phyloP scores from a whole-genome alignment of 140 eudicot species.

The Cichorium intybus region DNA sequence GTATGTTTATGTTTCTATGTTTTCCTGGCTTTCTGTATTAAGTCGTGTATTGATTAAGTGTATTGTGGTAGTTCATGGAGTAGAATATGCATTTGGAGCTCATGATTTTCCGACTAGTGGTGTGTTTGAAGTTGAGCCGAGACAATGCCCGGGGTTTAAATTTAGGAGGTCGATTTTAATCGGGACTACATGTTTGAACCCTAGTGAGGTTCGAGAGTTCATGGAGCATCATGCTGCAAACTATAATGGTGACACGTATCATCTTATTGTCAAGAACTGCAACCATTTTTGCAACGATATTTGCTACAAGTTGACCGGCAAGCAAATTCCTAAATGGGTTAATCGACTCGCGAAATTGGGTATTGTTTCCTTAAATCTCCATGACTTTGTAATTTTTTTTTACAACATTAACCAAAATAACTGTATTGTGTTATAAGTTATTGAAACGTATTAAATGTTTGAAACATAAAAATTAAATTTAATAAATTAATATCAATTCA shows the following conservation, averaged over 20 bases:
- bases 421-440: too few species aligned
- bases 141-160: slow-evolving; percentile 77
- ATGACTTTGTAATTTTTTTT: too few species aligned
- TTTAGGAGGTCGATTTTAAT: slow-evolving; percentile 67
- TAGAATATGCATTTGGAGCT: slow-evolving; percentile 79
- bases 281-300: slow-evolving; percentile 75
- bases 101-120: slow-evolving; percentile 70
- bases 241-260: slow-evolving; percentile 71
- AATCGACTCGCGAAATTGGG: slow-evolving; percentile 76
- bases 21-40: not conserved
- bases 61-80: slow-evolving; percentile 57
- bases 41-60: not conserved
- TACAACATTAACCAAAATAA: too few species aligned
- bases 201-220: slow-evolving; percentile 62
- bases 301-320: slow-evolving; percentile 70
- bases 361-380: slow-evolving; percentile 14
- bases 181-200: slow-evolving; percentile 58
- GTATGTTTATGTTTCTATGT: slow-evolving; percentile 25
- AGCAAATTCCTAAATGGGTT: slow-evolving; percentile 78
- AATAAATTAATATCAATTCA: too few species aligned
- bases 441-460: too few species aligned
- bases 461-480: too few species aligned
- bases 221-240: slow-evolving; percentile 62
- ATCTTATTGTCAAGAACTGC: slow-evolving; percentile 71
- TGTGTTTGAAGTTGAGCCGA: slow-evolving; percentile 73